Conservation (phyloP, 2,329 filamentous ascomycete genomes). For the Ceratocystis eucalypticola region DNA sequence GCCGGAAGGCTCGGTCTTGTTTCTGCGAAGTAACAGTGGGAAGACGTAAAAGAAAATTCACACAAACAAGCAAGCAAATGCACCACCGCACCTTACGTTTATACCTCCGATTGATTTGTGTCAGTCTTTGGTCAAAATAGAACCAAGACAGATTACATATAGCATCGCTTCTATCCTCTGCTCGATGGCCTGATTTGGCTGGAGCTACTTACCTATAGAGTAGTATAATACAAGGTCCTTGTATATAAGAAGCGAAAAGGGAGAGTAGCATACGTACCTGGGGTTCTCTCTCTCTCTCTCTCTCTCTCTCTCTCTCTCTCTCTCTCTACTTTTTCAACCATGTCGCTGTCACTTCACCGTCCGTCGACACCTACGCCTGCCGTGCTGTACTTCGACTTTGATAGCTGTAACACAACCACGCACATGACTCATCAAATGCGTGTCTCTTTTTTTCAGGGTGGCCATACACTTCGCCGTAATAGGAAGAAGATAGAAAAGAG, state of each 20-base stretch:
- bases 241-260: not conserved
- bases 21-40: too few species aligned
- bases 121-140: too few species aligned
- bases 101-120: too few species aligned
- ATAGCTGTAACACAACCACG: slow-evolving; percentile 14
- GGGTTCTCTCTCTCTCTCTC: not conserved
- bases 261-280: not conserved
- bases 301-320: not conserved
- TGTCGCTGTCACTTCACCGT: not conserved
- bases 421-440: slow-evolving; percentile 14
- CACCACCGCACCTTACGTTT: too few species aligned
- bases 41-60: too few species aligned
- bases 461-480: not conserved
- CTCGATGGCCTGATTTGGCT: too few species aligned
- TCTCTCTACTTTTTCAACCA: not conserved
- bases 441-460: slow-evolving; percentile 10
- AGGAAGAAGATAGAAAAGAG: not conserved
- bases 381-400: slow-evolving; percentile 8
- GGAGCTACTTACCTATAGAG: too few species aligned
- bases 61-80: too few species aligned
- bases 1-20: too few species aligned
- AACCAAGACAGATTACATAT: too few species aligned
- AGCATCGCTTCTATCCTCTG: too few species aligned
- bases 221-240: too few species aligned
- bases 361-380: not conserved